phyloP scores from a whole-genome alignment of 1,284 basidiomycete species.

The Cutaneotrichosporon cavernicola region DNA sequence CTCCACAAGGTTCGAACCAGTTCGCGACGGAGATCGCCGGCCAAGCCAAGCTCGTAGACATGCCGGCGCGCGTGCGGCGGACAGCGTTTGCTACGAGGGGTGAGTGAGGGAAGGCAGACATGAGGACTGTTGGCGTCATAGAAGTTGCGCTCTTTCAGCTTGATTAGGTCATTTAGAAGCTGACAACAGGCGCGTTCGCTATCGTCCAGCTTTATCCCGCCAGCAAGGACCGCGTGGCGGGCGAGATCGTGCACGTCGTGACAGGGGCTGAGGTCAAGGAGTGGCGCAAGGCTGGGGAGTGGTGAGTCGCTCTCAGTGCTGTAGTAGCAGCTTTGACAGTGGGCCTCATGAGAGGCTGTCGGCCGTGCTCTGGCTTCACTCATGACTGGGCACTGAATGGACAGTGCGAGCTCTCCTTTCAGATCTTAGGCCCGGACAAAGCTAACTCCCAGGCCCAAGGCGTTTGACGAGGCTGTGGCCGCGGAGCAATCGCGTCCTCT shows the following conservation, averaged over 20 bases:
- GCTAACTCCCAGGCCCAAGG: constrained; percentile 23
- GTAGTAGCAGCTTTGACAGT: background rate
- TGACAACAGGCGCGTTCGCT: constrained; percentile 38
- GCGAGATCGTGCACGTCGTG: constrained; percentile 43
- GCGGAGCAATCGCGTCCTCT: background rate
- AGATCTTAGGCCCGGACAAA: background rate
- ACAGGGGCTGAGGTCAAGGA: constrained; percentile 38
- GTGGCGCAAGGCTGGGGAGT: constrained; percentile 42
- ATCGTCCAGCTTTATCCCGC: constrained; percentile 37
- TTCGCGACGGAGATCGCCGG: constrained; percentile 34
- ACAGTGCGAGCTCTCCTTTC: too few species aligned
- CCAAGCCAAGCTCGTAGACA: constrained; percentile 41
- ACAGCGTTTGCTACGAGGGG: constrained; percentile 37
- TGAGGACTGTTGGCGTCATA: background rate
- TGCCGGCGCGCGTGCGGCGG: constrained; percentile 33
- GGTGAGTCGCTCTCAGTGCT: constrained; percentile 30
- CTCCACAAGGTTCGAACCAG: constrained; percentile 43
- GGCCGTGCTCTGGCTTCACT: too few species aligned
- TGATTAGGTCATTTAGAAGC: background rate
- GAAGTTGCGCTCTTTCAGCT: background rate
- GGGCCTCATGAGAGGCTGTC: background rate
- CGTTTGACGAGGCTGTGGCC: constrained; percentile 19
- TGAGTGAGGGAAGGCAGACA: constrained; percentile 20
- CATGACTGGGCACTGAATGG: too few species aligned
- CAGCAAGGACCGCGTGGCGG: constrained; percentile 28